Percentiles rank a stretch among this genome's conserved stretches.
These are phyloP conservation scores for Exophiala spinifera DNA, from an alignment of 2,329 filamentous ascomycete species.

Conservation along the genomic window DNA sequence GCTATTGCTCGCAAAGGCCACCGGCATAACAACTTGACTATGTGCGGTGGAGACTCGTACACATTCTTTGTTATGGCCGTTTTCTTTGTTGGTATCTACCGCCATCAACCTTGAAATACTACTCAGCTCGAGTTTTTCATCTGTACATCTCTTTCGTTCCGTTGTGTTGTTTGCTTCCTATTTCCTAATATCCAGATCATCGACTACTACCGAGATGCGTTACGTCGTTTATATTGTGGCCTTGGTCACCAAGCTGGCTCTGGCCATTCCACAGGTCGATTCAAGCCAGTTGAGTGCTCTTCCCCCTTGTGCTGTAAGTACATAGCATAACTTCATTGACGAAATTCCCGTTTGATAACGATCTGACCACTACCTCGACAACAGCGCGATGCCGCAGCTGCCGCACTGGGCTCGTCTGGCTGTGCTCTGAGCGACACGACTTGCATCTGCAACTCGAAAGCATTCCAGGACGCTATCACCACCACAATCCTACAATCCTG, in stretches of 20 bases:
- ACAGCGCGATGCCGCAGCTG: slow-evolving; percentile 18
- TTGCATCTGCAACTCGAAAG: slow-evolving; percentile 19
- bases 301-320: slow-evolving; percentile 23
- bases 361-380: not conserved
- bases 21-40: not conserved
- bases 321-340: too few species aligned
- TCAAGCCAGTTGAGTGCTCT: slow-evolving; percentile 13
- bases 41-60: not conserved
- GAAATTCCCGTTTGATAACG: too few species aligned
- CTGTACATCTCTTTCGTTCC: not conserved
- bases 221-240: slow-evolving; percentile 6
- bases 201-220: slow-evolving; percentile 13
- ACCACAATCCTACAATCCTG: slow-evolving; percentile 18
- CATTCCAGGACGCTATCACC: slow-evolving; percentile 21
- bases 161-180: not conserved
- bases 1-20: too few species aligned
- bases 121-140: not conserved
- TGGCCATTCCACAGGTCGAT: slow-evolving; percentile 17
- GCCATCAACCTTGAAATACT: not conserved
- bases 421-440: slow-evolving; percentile 12
- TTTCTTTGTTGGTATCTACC: not conserved
- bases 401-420: slow-evolving; percentile 15
- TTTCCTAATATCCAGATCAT: not conserved
- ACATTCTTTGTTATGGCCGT: not conserved
- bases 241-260: slow-evolving; percentile 7